Percentiles rank a stretch among this genome's conserved stretches.
phyloP scores from a whole-genome alignment of 1,139 yeast species.

The Yamadazyma spencermartinsiae region DNA sequence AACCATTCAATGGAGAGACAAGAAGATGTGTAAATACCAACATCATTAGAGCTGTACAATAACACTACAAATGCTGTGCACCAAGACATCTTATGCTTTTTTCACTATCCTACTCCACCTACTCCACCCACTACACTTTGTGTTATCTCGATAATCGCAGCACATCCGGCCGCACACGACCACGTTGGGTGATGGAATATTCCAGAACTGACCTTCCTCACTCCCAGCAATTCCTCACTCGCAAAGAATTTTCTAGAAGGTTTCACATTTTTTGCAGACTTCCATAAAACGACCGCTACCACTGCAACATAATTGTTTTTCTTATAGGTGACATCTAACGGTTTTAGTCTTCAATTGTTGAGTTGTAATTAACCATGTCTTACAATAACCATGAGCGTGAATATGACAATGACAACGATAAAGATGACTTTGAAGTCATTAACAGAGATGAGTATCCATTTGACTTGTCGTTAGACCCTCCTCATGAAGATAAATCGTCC shows the following conservation, averaged over 20 bases:
- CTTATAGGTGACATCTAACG: too few species aligned
- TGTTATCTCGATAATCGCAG: too few species aligned
- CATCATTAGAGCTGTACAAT: too few species aligned
- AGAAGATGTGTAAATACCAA: too few species aligned
- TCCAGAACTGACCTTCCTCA: neutral
- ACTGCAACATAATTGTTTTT: too few species aligned
- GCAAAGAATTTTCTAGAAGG: constrained; percentile 10
- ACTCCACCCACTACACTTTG: too few species aligned
- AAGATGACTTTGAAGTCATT: constrained; percentile 39
- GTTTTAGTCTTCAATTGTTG: too few species aligned
- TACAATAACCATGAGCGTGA: constrained; percentile 1
- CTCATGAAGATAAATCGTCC: neutral
- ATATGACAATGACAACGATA: constrained; percentile 18
- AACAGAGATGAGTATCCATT: constrained; percentile 25
- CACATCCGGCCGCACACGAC: too few species aligned
- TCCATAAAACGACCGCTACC: neutral
- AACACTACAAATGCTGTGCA: too few species aligned
- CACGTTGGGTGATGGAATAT: neutral
- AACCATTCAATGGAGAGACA: too few species aligned
- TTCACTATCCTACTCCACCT: too few species aligned
- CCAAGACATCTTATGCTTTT: too few species aligned
- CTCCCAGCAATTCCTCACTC: neutral
- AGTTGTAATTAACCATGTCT: neutral
- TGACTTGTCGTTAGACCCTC: constrained; percentile 12
- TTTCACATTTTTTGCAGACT: neutral